These are phyloP conservation scores for Phytophthora multivora DNA, from an alignment of 352 stramenopile genomes.

Conservation along the genomic window DNA sequence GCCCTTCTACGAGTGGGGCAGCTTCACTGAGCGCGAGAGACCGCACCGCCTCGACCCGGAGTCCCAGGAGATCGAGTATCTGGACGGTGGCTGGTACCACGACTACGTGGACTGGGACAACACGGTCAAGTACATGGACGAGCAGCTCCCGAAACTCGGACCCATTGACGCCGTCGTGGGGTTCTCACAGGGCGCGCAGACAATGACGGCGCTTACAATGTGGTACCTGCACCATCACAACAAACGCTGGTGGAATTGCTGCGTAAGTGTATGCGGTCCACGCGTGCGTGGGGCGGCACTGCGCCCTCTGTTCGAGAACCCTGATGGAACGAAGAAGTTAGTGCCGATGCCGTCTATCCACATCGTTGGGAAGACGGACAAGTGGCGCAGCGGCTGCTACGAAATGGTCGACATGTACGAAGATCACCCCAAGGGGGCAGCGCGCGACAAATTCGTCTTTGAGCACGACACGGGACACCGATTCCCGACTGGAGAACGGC, in stretches of 20 bases:
- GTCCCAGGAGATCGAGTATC: constrained; percentile 29
- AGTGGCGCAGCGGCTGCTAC: constrained; percentile 42
- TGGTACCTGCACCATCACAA: constrained; percentile 41
- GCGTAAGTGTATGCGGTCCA: constrained; percentile 47
- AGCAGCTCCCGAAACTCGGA: constrained; percentile 44
- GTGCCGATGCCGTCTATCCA: constrained; percentile 70
- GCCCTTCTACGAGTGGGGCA: constrained; percentile 59
- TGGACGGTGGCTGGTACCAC: constrained; percentile 50
- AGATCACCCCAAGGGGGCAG: constrained; percentile 16
- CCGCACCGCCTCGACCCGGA: constrained; percentile 20
- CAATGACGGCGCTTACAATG: constrained; percentile 54
- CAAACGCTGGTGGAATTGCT: constrained; percentile 51
- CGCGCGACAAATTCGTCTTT: constrained; percentile 41
- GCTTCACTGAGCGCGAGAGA: constrained; percentile 33
- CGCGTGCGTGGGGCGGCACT: constrained; percentile 29
- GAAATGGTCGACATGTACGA: constrained; percentile 54
- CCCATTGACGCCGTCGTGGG: constrained; percentile 67
- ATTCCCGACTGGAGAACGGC: constrained; percentile 39
- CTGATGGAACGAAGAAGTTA: constrained; percentile 29
- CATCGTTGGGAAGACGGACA: constrained; percentile 63
- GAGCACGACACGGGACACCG: constrained; percentile 51
- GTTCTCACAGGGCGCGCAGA: constrained; percentile 71
- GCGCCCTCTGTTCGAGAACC: constrained; percentile 47
- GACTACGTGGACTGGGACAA: constrained; percentile 51
- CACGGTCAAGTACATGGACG: constrained; percentile 51